Evolutionary conservation across 2,329 filamentous ascomycete species (phyloP), one percentile per base, ranked within the genome.

Genomic region (Aspergillus sp.): DNA sequence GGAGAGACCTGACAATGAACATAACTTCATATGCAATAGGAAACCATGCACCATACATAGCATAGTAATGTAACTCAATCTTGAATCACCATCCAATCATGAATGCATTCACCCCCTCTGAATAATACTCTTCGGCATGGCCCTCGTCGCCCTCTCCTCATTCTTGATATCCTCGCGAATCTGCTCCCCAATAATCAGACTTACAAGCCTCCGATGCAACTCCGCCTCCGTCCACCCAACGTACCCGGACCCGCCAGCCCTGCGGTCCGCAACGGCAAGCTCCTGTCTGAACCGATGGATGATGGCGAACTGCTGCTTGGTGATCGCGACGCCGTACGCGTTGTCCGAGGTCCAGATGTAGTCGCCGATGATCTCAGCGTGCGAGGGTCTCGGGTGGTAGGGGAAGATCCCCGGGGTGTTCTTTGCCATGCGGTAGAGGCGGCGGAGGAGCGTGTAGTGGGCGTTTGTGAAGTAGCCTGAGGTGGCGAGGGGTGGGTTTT

Each of bases 101-200:
- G 5, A 13, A 15, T 11, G 13, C 15, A 8, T 38, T 57, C 54
- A 57, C 3, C 48, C 55, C 17, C 23, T 46, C 38, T 58, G 55
- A 19, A 58, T 31, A 46, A 58, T 58, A 38, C 55, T 58, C 38
- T 41, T 49, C 3, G 55, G 55, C 28, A 34, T 58, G 23, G 55
- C 43, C 17, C 55, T 34, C 38, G 48, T 46, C 7, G 55, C 47
- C 48, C 48, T 46, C 13, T 8, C 62, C 23, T 54, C 69, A 52
- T 68, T 68, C 63, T 76, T 78, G 59, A 68, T 67, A 61, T 81
- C 78, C 56, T 73, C 72, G 68, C 80, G 72, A 54, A 81, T 76
- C 61, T 79, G 76, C 65, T 81, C 79, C 38, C 80, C 80, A 69
- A 82, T 77, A 30, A 81, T 80, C 59, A 82, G 74, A 61, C 80